Evolutionary conservation across 2,329 filamentous ascomycete species (phyloP), one percentile per base, ranked within the genome.

Genomic region (Tolypocladium endophyticum): DNA sequence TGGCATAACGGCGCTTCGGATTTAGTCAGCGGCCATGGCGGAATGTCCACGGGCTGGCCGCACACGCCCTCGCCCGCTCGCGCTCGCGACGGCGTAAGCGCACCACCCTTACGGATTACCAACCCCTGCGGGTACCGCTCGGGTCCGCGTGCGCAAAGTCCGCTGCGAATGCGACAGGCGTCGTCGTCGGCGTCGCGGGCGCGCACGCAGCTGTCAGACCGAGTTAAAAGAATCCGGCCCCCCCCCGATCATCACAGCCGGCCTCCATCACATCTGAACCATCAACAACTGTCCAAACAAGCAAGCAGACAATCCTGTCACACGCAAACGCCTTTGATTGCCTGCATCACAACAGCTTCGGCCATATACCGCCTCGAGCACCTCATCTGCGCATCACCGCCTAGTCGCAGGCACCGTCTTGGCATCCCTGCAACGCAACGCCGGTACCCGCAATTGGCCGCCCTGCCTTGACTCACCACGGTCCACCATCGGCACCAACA

Each of bases 61-160:
- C 59, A 18, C 60, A 25, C 54, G n/a, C 41, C 57, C 60, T 28
- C 45, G 45, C 45, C 45, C 25, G 47, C 28, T 33, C 47, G 47
- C 47, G 18, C 47, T 30, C 47, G 12, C 47, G 47, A 52, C 47
- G 18, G 28, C 28, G 23, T 53, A 23, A 53, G 50, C 30, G 18
- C 47, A 33, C 47, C 47, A 23, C 30, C 50, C 18, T 45, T 39
- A 47, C 55, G 52, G 11, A 35, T n/a, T 38, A 28, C 39, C 60
- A 57, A 59, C 53, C 43, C 47, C 50, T 55, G 47, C 36, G 12
- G 12, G 18, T 52, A 62, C 66, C 67, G 63, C 66, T 69, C 69
- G 69, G 69, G 69, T 63, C 67, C 68, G 68, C 67, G 64, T 65
- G 63, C 61, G 63, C 69, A 71, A 71, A 72, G 63, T 71, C 70